Conservation (phyloP, 148 eudicot genomes). For the Nepenthes mirabilis region DNA sequence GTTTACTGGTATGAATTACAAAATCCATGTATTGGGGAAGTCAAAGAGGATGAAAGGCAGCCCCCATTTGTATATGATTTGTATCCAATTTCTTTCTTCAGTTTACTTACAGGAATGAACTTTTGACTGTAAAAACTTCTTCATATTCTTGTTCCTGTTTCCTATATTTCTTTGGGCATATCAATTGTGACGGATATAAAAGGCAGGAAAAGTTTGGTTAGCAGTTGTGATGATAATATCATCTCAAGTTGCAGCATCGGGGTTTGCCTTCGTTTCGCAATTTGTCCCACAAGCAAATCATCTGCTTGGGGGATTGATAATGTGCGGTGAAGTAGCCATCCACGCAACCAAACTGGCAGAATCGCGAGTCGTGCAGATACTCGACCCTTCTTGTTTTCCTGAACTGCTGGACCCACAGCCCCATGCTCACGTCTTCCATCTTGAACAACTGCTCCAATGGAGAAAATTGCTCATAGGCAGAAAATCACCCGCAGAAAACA, state of each 20-base stretch:
- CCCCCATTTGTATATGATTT: no score
- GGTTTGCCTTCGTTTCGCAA: slow-evolving; percentile 25
- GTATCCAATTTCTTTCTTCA: no score
- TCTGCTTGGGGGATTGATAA: slow-evolving; percentile 78
- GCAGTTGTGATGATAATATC: slow-evolving; percentile 7
- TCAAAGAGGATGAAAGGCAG: no score
- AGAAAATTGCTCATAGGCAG: background rate
- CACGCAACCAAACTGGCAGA: slow-evolving; percentile 64
- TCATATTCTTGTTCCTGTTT: no score
- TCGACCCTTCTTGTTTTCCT: slow-evolving; percentile 43
- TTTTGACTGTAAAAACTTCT: no score
- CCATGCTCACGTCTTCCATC: slow-evolving; percentile 98
- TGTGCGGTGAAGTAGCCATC: slow-evolving; percentile 67
- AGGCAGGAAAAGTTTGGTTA: background rate
- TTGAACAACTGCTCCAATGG: slow-evolving; percentile 51
- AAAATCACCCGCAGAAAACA: background rate
- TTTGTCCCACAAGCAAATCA: slow-evolving; percentile 50
- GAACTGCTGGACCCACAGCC: slow-evolving; percentile 81
- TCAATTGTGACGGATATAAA: no score
- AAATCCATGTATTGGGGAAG: no score
- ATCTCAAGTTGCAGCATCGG: slow-evolving; percentile 66
- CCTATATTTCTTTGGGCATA: no score
- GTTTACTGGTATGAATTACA: no score
- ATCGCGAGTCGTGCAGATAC: slow-evolving; percentile 52
- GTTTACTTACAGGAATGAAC: no score